Evolutionary conservation across 352 stramenopile genomes (phyloP), one percentile per base, ranked within the genome.

Genomic region (Phytophthora lateralis): DNA sequence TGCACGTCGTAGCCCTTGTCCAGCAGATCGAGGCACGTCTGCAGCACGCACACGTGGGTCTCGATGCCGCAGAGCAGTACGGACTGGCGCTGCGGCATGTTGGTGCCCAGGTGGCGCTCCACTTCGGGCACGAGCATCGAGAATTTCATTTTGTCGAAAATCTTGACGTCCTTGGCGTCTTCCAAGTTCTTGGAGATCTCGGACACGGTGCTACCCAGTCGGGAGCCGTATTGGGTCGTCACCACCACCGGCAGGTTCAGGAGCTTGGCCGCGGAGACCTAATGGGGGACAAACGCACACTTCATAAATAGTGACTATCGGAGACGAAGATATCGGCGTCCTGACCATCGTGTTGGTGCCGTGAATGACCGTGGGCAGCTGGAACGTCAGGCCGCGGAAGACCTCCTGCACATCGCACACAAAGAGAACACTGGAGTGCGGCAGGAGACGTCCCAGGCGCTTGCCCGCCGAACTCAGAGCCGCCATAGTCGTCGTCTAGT

Each of bases 131-230:
- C 98, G 37, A 98, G 73, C 97, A 99, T 99, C 14, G 90, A 98
- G 76, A 99, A 99, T 53, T 97, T 81, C 70, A 97, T 99, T 85
- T 99, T 99, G 79, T 98, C 93, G 60, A 98, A 98, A 4, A 93
- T 79, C 24, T 82, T 85, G 35, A 80, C 60, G 47, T 73, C 67
- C 21, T 72, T 55, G 39, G 73, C 63, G 37, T 73, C 60, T 18
- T 75, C 57, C 5, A 94, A 51, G 55, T 87, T 72, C n/a, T 78
- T 60, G 15, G 68, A 73, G 55, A 97, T 85, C 57, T 97, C 89
- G 2, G 66, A 47, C 21, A 96, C 84, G 3, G 94, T 98, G 18
- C 76, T 65, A 26, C 96, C 95, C 71, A 99, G 97, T 0, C 96
- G 95, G 50, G 97, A 95, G 2, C 85, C 87, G 68, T 99, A 98